Evolutionary conservation across 129 eudicot species (phyloP).

Genomic region (Flaveria sonorensis): DNA sequence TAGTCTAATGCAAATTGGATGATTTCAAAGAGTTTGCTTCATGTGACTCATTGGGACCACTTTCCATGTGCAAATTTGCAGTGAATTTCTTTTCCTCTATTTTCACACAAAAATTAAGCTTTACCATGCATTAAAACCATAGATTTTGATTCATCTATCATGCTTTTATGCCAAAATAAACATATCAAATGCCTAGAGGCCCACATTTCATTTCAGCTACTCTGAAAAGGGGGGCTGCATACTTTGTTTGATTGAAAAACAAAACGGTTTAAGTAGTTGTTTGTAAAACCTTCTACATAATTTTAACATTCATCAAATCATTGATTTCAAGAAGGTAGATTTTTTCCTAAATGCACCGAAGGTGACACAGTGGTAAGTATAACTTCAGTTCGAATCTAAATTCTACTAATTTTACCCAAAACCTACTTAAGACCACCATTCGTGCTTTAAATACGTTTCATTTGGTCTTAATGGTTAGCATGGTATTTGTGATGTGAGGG

Average conservation of each 20-base stretch:
- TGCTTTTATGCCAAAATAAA: neutral
- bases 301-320: slow-evolving; percentile 7
- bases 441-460: too few relatives aligned
- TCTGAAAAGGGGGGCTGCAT: neutral
- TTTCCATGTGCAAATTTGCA: slow-evolving; percentile 67
- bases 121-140: slow-evolving; percentile 17
- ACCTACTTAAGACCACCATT: too few relatives aligned
- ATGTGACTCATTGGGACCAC: slow-evolving; percentile 75
- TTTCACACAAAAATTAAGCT: slow-evolving; percentile 16
- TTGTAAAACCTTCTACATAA: slow-evolving; percentile 24
- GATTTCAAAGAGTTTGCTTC: slow-evolving; percentile 46
- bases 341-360: slow-evolving; percentile 1
- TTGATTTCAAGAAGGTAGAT: neutral
- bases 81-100: slow-evolving; percentile 17
- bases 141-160: neutral
- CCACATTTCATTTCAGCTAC: neutral
- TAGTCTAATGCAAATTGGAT: slow-evolving; percentile 34
- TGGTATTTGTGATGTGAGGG: too few relatives aligned
- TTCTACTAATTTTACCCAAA: too few relatives aligned
- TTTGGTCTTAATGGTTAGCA: too few relatives aligned
- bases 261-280: neutral
- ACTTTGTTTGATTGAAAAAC: neutral
- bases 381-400: too few relatives aligned
- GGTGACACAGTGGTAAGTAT: neutral
- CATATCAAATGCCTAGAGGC: neutral